Base-by-base conservation (phyloP, 331 rosid species). In the Spiraea crenata region DNA sequence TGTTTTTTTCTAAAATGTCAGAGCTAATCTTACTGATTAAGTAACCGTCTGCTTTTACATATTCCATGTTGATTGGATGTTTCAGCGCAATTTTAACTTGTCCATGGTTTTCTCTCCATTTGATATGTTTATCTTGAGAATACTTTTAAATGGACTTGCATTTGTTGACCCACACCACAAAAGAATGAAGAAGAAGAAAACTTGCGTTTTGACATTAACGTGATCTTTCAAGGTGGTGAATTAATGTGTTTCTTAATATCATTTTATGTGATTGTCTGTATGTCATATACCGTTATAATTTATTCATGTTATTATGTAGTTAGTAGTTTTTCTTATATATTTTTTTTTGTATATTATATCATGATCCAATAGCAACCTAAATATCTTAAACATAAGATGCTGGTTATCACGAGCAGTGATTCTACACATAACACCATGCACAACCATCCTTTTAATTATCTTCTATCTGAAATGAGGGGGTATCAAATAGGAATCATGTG, bases 401-500 rank as follows among this genome's bases (percentile, higher is more conserved):
- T 20, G 63, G 16, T 78, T 12, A 44, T 59, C 58, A 67, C 51
- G 47, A 84, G 19, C 3, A 6, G 45, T 16, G 38, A 20, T 7
- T 15, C 5, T 51, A 39, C 63, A 68, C 40, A 14, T 12, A 16
- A 65, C 20, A 49, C 35, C 65, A 51, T 76, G 76, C 69, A 52
- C 75, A 61, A 16, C 61, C 60, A n/a, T 15, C 9, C 65, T 60
- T 70, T 66, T 52, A 65, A 74, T 61, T 57, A 31, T 76, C 74
- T 68, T 79, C 69, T 78, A 73, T 60, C 65, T 42, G 60, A 58
- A 42, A 75, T 61, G 58, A 5, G 1, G 31, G 31, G 69, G 87
- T 80, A 80, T 82, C 85, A 59, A 80, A 67, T 67, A 31, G 72
- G 96, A 85, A 84, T 82, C 68, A 65, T 60, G 68, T 60, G 63